phyloP scores from a whole-genome alignment of 2,329 filamentous ascomycete species.

The Exserohilum turcica region DNA sequence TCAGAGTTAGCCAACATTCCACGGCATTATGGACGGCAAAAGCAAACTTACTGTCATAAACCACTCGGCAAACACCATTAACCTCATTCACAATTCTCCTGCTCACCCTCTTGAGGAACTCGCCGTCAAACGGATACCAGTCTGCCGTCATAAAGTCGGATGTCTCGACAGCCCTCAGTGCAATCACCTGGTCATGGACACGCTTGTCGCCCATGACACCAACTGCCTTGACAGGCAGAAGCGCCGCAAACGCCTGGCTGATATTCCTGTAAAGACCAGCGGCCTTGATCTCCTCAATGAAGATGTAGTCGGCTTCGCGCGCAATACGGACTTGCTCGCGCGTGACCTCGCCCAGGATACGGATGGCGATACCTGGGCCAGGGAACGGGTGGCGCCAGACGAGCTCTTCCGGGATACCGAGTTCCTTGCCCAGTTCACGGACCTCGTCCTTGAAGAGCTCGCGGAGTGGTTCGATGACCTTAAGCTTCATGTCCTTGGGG shows the following conservation, averaged over 20 bases:
- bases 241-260: conserved; percentile 71
- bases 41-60: conserved; percentile 66
- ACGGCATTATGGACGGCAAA: background rate
- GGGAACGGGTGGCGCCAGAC: conserved; percentile 81
- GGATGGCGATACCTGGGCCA: conserved; percentile 75
- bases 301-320: conserved; percentile 77
- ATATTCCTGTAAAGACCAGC: conserved; percentile 76
- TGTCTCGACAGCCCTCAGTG: conserved; percentile 65
- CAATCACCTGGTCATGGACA: conserved; percentile 67
- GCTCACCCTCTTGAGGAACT: conserved; percentile 68
- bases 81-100: conserved; percentile 77
- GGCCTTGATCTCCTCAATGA: conserved; percentile 74
- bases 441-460: conserved; percentile 88
- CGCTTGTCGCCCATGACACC: conserved; percentile 74
- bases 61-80: conserved; percentile 71
- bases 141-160: conserved; percentile 78
- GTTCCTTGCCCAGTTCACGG: conserved; percentile 68
- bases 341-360: conserved; percentile 84
- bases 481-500: conserved; percentile 65
- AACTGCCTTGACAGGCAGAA: conserved; percentile 68
- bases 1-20: conserved; percentile 21
- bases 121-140: conserved; percentile 67
- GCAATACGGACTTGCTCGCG: conserved; percentile 78
- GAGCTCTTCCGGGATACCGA: conserved; percentile 74
- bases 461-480: conserved; percentile 78